Conservation (phyloP, 345 rosid species). For the Draba incana region DNA sequence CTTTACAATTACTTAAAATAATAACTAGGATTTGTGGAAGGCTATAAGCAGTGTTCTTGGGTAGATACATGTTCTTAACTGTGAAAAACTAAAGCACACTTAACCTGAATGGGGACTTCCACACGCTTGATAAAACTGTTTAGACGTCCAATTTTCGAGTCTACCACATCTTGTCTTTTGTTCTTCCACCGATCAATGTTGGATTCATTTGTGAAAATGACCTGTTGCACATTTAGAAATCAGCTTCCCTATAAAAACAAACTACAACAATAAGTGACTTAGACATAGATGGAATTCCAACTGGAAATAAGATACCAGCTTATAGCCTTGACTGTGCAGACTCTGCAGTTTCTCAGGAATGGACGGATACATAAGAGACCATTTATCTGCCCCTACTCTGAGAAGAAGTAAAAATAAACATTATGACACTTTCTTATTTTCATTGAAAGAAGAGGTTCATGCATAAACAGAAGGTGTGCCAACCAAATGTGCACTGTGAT, state of each 20-base stretch:
- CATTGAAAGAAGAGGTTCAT: neutral
- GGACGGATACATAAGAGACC: slow-evolving; percentile 94
- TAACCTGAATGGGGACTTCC: slow-evolving; percentile 91
- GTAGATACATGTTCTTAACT: slow-evolving; percentile 1
- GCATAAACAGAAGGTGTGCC: neutral
- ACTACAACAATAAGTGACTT: neutral
- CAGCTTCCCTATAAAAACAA: slow-evolving; percentile 4
- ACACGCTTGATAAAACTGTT: slow-evolving; percentile 68
- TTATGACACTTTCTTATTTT: slow-evolving; percentile 6
- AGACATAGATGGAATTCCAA: neutral
- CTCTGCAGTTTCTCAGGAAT: slow-evolving; percentile 77
- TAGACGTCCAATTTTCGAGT: slow-evolving; percentile 90
- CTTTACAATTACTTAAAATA: neutral
- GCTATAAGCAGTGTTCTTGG: slow-evolving; percentile 1
- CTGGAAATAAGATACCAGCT: slow-evolving; percentile 58
- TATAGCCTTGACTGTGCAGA: slow-evolving; percentile 81
- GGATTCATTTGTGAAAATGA: slow-evolving; percentile 94
- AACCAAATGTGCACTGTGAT: neutral
- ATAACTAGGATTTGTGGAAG: neutral
- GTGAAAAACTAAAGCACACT: slow-evolving; percentile 4
- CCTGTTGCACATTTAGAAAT: slow-evolving; percentile 47
- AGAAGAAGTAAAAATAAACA: slow-evolving; percentile 24
- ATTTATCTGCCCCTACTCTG: slow-evolving; percentile 90
- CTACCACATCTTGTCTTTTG: slow-evolving; percentile 87
- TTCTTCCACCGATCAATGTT: slow-evolving; percentile 98